Evolutionary conservation across 176 grass and related monocot genomes (phyloP).

Genomic region (Oryza glaberrima): DNA sequence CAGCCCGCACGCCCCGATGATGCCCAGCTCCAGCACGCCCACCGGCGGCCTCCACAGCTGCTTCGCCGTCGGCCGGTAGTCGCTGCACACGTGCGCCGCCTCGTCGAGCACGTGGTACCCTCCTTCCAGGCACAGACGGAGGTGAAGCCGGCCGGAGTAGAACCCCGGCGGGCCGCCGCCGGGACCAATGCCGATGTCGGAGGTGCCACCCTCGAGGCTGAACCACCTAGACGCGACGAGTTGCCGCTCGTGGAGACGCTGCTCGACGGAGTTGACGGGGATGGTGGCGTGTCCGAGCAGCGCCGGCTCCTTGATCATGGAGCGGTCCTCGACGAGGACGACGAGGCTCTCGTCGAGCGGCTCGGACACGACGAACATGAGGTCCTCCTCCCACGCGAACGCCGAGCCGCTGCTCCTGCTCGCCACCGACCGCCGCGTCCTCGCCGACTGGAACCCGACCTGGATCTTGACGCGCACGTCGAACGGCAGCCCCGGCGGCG

Average conservation of each 20-base stretch:
- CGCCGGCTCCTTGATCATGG: slow-evolving; percentile 66
- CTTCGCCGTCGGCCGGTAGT: slow-evolving; percentile 95
- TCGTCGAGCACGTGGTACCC: slow-evolving; percentile 97
- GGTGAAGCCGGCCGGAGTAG: slow-evolving; percentile 87
- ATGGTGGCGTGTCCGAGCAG: slow-evolving; percentile 67
- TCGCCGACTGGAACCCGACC: slow-evolving; percentile 80
- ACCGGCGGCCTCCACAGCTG: slow-evolving; percentile 89
- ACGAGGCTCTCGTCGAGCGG: slow-evolving; percentile 67
- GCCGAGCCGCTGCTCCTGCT: slow-evolving; percentile 64
- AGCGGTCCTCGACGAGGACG: slow-evolving; percentile 82
- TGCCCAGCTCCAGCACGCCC: slow-evolving; percentile 88
- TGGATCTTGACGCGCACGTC: slow-evolving; percentile 89
- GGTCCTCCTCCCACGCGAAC: slow-evolving; percentile 90
- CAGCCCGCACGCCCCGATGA: slow-evolving; percentile 75
- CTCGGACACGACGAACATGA: slow-evolving; percentile 87
- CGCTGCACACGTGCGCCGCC: slow-evolving; percentile 95
- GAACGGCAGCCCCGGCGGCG: slow-evolving; percentile 57
- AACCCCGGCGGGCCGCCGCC: slow-evolving; percentile 21
- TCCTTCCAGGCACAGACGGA: slow-evolving; percentile 79
- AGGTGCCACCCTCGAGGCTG: slow-evolving; percentile 52
- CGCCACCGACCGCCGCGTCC: slow-evolving; percentile 72
- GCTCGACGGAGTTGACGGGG: slow-evolving; percentile 66
- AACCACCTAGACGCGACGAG: slow-evolving; percentile 71
- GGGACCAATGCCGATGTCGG: background rate
- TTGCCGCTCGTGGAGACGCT: slow-evolving; percentile 84